These are phyloP conservation scores for Pythium vanterpoolii DNA, from an alignment of 352 stramenopile genomes.

Conservation along the genomic window DNA sequence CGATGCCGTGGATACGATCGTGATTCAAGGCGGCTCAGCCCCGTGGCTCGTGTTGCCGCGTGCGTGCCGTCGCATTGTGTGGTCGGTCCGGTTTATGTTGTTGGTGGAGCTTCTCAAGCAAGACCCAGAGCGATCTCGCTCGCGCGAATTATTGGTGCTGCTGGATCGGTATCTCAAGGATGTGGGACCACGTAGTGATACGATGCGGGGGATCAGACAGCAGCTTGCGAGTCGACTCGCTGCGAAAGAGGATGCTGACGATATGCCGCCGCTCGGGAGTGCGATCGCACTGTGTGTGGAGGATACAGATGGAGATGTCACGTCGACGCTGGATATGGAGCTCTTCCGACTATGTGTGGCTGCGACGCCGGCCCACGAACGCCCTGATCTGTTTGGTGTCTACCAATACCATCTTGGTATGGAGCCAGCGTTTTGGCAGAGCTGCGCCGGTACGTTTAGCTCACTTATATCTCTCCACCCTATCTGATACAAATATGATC, in stretches of 20 bases:
- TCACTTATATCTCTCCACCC: not conserved
- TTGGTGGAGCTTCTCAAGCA: slow-evolving; percentile 12
- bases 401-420: not conserved
- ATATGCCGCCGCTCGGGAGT: not conserved
- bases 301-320: not conserved
- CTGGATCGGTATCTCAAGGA: slow-evolving; percentile 14
- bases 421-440: slow-evolving; percentile 3
- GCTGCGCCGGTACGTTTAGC: slow-evolving; percentile 8
- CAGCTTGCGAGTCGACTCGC: not conserved
- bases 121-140: not conserved
- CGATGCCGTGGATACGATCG: slow-evolving; percentile 11
- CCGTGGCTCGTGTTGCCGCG: slow-evolving; percentile 1
- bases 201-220: not conserved
- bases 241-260: not conserved
- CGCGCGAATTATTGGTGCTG: slow-evolving; percentile 5
- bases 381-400: not conserved
- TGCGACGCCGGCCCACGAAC: slow-evolving; percentile 5
- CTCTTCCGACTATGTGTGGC: slow-evolving; percentile 16
- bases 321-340: slow-evolving; percentile 8
- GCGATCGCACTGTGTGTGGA: not conserved
- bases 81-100: slow-evolving; percentile 10
- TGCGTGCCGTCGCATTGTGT: slow-evolving; percentile 17
- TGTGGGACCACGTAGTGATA: not conserved
- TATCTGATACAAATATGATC: not conserved
- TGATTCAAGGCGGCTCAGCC: slow-evolving; percentile 8